Percentiles rank a stretch among this genome's conserved stretches.
These are phyloP conservation scores for Cyphellophora europaea DNA, from an alignment of 2,329 filamentous ascomycete species.

Conservation along the genomic window DNA sequence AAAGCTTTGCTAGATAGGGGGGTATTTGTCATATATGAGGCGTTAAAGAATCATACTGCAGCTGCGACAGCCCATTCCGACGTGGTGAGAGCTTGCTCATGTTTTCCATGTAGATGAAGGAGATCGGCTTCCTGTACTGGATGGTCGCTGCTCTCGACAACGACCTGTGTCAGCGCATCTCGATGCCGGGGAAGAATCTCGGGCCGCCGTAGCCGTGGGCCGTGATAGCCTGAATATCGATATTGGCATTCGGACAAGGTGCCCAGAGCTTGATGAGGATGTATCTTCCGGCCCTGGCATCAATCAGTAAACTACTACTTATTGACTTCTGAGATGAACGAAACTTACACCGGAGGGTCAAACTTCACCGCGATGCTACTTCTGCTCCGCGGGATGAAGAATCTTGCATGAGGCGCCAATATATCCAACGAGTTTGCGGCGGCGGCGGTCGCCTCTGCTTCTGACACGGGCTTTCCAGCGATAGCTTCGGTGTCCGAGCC, in stretches of 20 bases:
- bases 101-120: too few species aligned
- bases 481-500: background rate
- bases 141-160: too few species aligned
- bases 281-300: slow-evolving; percentile 53
- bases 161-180: too few species aligned
- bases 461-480: background rate
- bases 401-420: slow-evolving; percentile 66
- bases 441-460: background rate
- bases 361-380: slow-evolving; percentile 82
- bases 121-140: too few species aligned
- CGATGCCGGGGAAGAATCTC: slow-evolving; percentile 67
- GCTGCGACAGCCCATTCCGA: too few species aligned
- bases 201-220: slow-evolving; percentile 78
- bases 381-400: slow-evolving; percentile 74
- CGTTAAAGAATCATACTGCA: too few species aligned
- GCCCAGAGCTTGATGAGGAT: slow-evolving; percentile 89
- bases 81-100: too few species aligned
- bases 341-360: slow-evolving; percentile 59
- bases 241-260: slow-evolving; percentile 63
- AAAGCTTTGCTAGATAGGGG: too few species aligned
- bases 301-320: background rate
- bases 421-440: slow-evolving; percentile 32
- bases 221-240: slow-evolving; percentile 81
- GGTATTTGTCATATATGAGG: too few species aligned
- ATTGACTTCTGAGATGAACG: background rate